Percentiles rank a stretch among this genome's conserved stretches.
phyloP scores from a whole-genome alignment of 805 yeast genomes.

The Candida pini region DNA sequence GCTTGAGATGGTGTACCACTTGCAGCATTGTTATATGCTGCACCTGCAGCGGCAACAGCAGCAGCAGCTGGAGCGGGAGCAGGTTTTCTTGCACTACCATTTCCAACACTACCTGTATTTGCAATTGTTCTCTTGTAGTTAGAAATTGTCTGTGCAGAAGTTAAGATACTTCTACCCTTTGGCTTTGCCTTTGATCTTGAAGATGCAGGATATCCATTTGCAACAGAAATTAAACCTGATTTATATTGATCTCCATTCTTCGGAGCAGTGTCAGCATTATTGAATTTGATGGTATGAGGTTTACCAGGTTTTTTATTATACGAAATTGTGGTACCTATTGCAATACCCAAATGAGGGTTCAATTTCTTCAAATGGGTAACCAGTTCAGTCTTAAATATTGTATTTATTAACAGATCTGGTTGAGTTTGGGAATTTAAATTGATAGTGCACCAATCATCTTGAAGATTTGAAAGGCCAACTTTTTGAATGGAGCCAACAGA shows the following conservation, averaged over 20 bases:
- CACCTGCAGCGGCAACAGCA: constrained; percentile 31
- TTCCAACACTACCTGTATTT: constrained; percentile 7
- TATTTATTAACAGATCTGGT: constrained; percentile 78
- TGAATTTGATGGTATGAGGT: constrained; percentile 66
- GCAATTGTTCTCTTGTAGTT: constrained; percentile 21
- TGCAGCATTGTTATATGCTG: constrained; percentile 35
- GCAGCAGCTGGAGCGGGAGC: constrained; percentile 33
- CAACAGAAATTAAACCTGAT: constrained; percentile 79
- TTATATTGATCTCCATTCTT: constrained; percentile 69
- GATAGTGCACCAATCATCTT: constrained; percentile 91
- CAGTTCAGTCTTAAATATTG: constrained; percentile 85
- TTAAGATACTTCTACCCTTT: constrained; percentile 36
- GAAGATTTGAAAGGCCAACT: constrained; percentile 65
- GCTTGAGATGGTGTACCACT: constrained; percentile 26
- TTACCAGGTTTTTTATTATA: constrained; percentile 91
- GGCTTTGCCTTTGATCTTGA: constrained; percentile 75
- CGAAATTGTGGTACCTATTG: constrained; percentile 64
- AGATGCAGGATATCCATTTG: constrained; percentile 70
- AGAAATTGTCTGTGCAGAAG: constrained; percentile 21
- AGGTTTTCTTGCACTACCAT: constrained; percentile 24
- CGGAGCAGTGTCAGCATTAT: constrained; percentile 59
- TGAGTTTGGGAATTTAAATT: constrained; percentile 46
- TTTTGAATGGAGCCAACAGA: constrained; percentile 54
- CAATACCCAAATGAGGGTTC: constrained; percentile 52
- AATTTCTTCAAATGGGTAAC: constrained; percentile 64